phyloP scores from a whole-genome alignment of 1,284 basidiomycete genomes.

The Ustilago tritici region DNA sequence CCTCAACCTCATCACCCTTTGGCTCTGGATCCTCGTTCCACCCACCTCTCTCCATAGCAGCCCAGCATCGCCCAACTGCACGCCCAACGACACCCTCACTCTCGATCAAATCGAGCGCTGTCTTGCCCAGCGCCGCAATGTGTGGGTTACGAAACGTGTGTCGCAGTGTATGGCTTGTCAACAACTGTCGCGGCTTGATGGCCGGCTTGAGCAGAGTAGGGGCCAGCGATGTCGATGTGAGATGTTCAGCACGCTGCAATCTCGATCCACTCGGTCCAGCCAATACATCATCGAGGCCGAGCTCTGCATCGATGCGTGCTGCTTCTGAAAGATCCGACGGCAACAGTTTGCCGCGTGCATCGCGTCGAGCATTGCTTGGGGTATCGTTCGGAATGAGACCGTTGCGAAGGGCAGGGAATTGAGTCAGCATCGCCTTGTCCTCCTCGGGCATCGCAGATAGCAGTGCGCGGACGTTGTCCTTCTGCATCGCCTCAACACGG shows the following conservation, averaged over 20 bases:
- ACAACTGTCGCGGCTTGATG: conserved; percentile 58
- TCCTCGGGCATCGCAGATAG: conserved; percentile 50
- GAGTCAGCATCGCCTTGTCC: conserved; percentile 44
- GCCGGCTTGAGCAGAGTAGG: conserved; percentile 66
- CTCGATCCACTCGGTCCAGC: conserved; percentile 17
- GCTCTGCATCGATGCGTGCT: conserved; percentile 48
- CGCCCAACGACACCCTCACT: conserved; percentile 64
- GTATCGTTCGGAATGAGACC: conserved; percentile 36
- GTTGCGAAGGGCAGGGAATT: conserved; percentile 38
- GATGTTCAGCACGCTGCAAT: conserved; percentile 33
- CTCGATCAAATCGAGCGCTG: conserved; percentile 67
- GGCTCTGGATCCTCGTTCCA: conserved; percentile 52
- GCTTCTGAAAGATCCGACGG: conserved; percentile 47
- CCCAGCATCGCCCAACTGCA: conserved; percentile 65
- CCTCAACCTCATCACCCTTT: conserved; percentile 23
- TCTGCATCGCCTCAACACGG: conserved; percentile 56
- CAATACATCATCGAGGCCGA: conserved; percentile 36
- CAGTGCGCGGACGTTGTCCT: conserved; percentile 58
- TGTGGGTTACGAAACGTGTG: conserved; percentile 69
- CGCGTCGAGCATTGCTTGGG: conserved; percentile 21
- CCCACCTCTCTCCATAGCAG: conserved; percentile 61
- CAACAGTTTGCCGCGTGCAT: conserved; percentile 35
- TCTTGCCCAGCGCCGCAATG: conserved; percentile 65
- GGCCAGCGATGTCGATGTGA: conserved; percentile 62
- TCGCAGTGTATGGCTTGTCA: conserved; percentile 64